These are phyloP conservation scores for Kwoniella sp. DNA, from an alignment of 768 basidiomycete genomes.

Conservation along the genomic window DNA sequence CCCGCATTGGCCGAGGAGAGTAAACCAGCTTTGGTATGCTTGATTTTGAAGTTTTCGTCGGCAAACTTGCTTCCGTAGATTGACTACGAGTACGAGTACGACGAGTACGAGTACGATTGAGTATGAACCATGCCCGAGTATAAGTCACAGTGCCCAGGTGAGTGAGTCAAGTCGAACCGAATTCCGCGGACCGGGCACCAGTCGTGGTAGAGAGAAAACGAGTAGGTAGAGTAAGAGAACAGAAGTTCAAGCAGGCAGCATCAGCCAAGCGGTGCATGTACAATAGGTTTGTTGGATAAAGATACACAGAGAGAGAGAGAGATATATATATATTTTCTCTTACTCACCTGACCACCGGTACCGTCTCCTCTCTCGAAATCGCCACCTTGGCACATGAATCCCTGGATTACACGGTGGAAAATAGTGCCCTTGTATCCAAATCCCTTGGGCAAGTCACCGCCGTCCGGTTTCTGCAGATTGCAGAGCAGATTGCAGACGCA, in stretches of 20 bases:
- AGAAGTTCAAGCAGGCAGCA: too few relatives aligned
- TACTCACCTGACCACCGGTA: conserved; percentile 52
- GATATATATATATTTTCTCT: neutral
- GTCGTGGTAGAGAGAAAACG: too few relatives aligned
- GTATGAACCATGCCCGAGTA: too few relatives aligned
- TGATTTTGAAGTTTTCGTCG: conserved; percentile 55
- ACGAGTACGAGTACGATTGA: conserved; percentile 7
- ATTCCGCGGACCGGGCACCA: too few relatives aligned
- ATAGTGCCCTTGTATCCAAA: conserved; percentile 70
- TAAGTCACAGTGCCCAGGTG: too few relatives aligned
- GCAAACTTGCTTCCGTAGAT: conserved; percentile 56
- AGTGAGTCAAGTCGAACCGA: too few relatives aligned
- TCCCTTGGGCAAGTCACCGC: conserved; percentile 52
- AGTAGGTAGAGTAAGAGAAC: too few relatives aligned
- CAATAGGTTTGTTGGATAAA: too few relatives aligned
- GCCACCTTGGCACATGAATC: conserved; percentile 59
- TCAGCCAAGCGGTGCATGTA: too few relatives aligned
- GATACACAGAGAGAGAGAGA: neutral
- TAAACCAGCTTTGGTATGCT: conserved; percentile 50
- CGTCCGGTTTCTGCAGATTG: conserved; percentile 48
- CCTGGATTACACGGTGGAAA: conserved; percentile 68
- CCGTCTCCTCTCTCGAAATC: conserved; percentile 68
- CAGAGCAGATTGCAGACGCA: neutral
- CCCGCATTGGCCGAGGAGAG: conserved; percentile 71
- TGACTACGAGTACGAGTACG: conserved; percentile 20